These are phyloP conservation scores for Parsonsia alboflavescens DNA, from an alignment of 257 asterid species.

Conservation along the genomic window DNA sequence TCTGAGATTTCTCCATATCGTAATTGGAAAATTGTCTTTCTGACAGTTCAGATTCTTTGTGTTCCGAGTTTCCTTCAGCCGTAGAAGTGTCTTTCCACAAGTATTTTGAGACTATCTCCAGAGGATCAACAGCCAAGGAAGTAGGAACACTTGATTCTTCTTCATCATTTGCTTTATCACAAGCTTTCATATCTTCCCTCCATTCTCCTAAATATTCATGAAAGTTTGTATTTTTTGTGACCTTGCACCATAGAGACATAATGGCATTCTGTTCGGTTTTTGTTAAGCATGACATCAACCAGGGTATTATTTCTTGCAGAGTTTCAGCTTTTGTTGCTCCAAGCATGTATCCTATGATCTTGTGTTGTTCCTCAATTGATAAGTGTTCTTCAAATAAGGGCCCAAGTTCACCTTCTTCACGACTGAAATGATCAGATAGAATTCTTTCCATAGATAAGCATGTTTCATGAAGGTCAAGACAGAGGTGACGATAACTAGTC, in stretches of 20 bases:
- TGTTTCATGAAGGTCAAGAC: slow-evolving; percentile 51
- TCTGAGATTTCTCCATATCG: slow-evolving; percentile 24
- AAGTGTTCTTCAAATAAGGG: slow-evolving; percentile 55
- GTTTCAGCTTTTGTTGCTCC: slow-evolving; percentile 59
- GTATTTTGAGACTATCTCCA: slow-evolving; percentile 59
- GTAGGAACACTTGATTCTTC: slow-evolving; percentile 35
- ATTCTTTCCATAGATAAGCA: slow-evolving; percentile 65
- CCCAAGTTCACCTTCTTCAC: slow-evolving; percentile 70
- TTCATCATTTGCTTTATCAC: slow-evolving; percentile 30
- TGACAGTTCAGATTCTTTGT: slow-evolving; percentile 14
- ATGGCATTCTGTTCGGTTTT: slow-evolving; percentile 54
- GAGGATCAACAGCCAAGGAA: slow-evolving; percentile 42
- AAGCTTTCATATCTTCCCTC: slow-evolving; percentile 64
- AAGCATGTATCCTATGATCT: slow-evolving; percentile 63
- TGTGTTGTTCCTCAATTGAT: slow-evolving; percentile 70
- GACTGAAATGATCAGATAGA: slow-evolving; percentile 60
- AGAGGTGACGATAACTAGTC: slow-evolving; percentile 36
- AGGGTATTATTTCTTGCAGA: slow-evolving; percentile 65
- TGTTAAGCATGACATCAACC: slow-evolving; percentile 64
- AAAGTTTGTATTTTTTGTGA: slow-evolving; percentile 58
- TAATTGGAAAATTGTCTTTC: slow-evolving; percentile 20
- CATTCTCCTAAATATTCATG: slow-evolving; percentile 79
- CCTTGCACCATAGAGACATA: slow-evolving; percentile 59
- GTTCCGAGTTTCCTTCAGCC: background rate
- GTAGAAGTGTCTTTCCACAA: slow-evolving; percentile 36